Base-by-base conservation (phyloP, 306 rosid species). In the Dryas alaskensis region DNA sequence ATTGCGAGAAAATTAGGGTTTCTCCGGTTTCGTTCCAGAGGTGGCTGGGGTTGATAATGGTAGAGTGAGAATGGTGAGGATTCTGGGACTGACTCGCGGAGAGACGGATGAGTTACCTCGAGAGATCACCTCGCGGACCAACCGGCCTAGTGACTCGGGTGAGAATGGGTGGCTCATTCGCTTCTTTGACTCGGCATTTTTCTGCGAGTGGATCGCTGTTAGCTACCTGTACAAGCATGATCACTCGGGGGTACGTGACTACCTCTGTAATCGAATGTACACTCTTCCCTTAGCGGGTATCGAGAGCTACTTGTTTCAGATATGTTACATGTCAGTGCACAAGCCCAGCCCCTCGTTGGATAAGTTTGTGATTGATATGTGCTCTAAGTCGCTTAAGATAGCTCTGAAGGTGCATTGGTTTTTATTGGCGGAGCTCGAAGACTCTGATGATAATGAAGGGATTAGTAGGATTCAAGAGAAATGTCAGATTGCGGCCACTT, bases 131-230 rank as follows among this genome's bases (percentile, higher is more conserved):
- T 86, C 93, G 17, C 82, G 86, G 87, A 73, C 81, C 22, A 86
- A 84, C 67, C 39, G 78, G 13, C 75, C 83, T 2, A 81, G 90
- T 73, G 95, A 88, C 52, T 82, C 90, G 19, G 88, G 99, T 73
- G 99, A 94, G 84, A 94, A 87, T 73, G 97, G 99, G 42, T 94
- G 99, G 99, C 99, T 94, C 76, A 94, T 94, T 47, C 83, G 99
- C 65, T 94, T 94, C 86, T 94, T 94, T 79, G 99, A 94, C 73
- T 94, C 99, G 4, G 88, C 99, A 1, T 94, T 92, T 80, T 94
- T 94, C 89, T 94, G 99, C 14, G 99, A 94, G 81, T 94, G 97
- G 97, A 94, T 94, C 61, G 97, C 97, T 60, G 97, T 94, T 77
- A 94, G 99, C 83, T 94, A 94, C 79, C 81, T 94, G 53, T 92